Evolutionary conservation across 805 yeast genomes (phyloP).

Genomic region (Yamadazyma ubonensis): DNA sequence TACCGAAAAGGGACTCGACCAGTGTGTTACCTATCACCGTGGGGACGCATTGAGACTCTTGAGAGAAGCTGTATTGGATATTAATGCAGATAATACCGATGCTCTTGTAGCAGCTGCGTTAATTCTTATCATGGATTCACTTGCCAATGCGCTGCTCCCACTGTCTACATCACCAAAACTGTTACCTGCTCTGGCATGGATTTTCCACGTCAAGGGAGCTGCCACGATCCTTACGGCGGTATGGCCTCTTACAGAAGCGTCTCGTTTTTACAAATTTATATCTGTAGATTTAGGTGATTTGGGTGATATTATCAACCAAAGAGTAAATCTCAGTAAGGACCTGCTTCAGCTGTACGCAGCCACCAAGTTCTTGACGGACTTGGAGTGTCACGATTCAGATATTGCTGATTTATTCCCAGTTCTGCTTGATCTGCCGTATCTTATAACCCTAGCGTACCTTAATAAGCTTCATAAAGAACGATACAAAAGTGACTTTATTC

Average conservation of each 20-base stretch:
- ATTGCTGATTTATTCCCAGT: constrained; percentile 87
- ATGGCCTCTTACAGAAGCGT: constrained; percentile 70
- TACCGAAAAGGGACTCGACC: constrained; percentile 71
- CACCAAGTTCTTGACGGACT: constrained; percentile 47
- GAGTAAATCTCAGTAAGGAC: constrained; percentile 27
- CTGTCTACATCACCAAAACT: constrained; percentile 51
- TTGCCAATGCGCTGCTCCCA: constrained; percentile 83
- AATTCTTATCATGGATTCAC: constrained; percentile 85
- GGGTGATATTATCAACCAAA: constrained; percentile 62
- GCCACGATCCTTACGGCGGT: constrained; percentile 94
- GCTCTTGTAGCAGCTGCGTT: constrained; percentile 91
- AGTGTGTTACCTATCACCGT: constrained; percentile 80
- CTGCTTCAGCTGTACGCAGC: constrained; percentile 23
- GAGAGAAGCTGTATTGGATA: constrained; percentile 82
- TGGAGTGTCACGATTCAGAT: constrained; percentile 82
- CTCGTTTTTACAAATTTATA: constrained; percentile 43
- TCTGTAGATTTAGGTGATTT: constrained; percentile 89
- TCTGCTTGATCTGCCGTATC: constrained; percentile 76
- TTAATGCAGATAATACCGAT: constrained; percentile 83
- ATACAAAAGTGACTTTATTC: constrained; percentile 78
- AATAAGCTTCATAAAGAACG: constrained; percentile 81
- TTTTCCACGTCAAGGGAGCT: constrained; percentile 95
- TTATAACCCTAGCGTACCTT: constrained; percentile 81
- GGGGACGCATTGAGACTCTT: constrained; percentile 80
- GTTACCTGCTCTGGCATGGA: constrained; percentile 93